These are phyloP conservation scores for Candida ulmi DNA, from an alignment of 805 yeast species.

Conservation along the genomic window DNA sequence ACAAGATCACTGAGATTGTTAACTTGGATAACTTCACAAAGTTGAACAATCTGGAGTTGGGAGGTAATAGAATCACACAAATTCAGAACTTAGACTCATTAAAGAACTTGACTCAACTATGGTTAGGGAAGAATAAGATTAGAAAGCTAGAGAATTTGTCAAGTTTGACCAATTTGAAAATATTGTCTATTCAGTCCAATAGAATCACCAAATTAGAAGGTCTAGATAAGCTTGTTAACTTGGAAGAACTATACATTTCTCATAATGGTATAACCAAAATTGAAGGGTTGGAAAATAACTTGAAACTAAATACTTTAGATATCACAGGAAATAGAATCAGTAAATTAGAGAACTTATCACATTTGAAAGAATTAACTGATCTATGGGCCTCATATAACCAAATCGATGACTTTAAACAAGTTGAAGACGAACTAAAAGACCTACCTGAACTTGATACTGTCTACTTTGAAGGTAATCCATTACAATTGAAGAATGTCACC, in stretches of 20 bases:
- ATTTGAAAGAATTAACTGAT: constrained; percentile 72
- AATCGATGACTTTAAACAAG: constrained; percentile 60
- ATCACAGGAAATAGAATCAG: constrained; percentile 69
- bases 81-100: constrained; percentile 56
- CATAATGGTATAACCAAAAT: constrained; percentile 73
- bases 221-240: constrained; percentile 58
- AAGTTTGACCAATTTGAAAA: constrained; percentile 53
- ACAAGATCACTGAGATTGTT: constrained; percentile 69
- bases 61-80: constrained; percentile 71
- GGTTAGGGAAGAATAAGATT: constrained; percentile 90
- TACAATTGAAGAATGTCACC: constrained; percentile 67
- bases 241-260: constrained; percentile 85
- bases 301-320: constrained; percentile 68
- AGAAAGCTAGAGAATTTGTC: constrained; percentile 56
- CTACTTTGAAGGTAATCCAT: constrained; percentile 89
- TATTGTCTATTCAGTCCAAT: constrained; percentile 87
- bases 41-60: constrained; percentile 74
- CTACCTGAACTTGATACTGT: constrained; percentile 74
- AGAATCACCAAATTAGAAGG: constrained; percentile 76
- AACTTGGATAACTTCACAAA: constrained; percentile 52
- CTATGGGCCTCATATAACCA: constrained; percentile 87
- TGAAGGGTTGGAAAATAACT: constrained; percentile 71
- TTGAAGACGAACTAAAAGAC: constrained; percentile 58
- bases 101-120: constrained; percentile 60
- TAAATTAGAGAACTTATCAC: constrained; percentile 57